Evolutionary conservation across 305 asterid species (phyloP).

Genomic region (Plantago rigida): DNA sequence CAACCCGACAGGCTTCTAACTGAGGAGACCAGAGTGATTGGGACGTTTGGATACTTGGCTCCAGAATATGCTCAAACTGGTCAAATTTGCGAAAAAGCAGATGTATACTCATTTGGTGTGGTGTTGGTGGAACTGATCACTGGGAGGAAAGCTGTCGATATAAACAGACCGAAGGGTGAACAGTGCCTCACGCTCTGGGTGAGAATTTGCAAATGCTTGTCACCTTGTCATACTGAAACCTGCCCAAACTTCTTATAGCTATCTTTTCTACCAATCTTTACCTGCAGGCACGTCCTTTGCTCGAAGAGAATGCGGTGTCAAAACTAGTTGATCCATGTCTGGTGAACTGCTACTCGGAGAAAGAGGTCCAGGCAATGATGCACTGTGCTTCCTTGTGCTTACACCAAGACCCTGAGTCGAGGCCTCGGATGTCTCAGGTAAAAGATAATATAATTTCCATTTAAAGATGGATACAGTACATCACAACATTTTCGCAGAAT

Average conservation of each 20-base stretch:
- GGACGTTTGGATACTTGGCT: slow-evolving; percentile 80
- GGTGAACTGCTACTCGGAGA: slow-evolving; percentile 36
- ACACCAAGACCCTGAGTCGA: slow-evolving; percentile 49
- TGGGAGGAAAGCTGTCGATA: slow-evolving; percentile 73
- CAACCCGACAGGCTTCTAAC: slow-evolving; percentile 51
- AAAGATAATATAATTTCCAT: background rate
- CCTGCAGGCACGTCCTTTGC: slow-evolving; percentile 64
- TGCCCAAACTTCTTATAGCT: too few relatives aligned
- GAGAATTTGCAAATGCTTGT: slow-evolving; percentile 19
- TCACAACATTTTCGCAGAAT: background rate
- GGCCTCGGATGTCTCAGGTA: slow-evolving; percentile 95
- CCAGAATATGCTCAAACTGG: slow-evolving; percentile 85
- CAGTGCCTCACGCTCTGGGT: slow-evolving; percentile 84
- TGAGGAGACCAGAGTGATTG: slow-evolving; percentile 57
- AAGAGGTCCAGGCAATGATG: slow-evolving; percentile 50
- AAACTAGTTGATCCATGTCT: slow-evolving; percentile 56
- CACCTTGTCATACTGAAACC: too few relatives aligned
- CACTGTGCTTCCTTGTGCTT: slow-evolving; percentile 65
- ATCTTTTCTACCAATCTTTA: too few relatives aligned
- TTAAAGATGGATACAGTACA: background rate
- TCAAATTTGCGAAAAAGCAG: slow-evolving; percentile 65
- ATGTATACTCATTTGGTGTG: slow-evolving; percentile 69
- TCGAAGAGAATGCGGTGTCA: slow-evolving; percentile 38
- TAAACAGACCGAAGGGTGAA: slow-evolving; percentile 66
- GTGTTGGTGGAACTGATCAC: slow-evolving; percentile 64